A percentile compares a stretch with the other conserved stretches of the same genome.
Conservation (phyloP, 495 filamentous ascomycete genomes). For the Penicillium waksmanii region DNA sequence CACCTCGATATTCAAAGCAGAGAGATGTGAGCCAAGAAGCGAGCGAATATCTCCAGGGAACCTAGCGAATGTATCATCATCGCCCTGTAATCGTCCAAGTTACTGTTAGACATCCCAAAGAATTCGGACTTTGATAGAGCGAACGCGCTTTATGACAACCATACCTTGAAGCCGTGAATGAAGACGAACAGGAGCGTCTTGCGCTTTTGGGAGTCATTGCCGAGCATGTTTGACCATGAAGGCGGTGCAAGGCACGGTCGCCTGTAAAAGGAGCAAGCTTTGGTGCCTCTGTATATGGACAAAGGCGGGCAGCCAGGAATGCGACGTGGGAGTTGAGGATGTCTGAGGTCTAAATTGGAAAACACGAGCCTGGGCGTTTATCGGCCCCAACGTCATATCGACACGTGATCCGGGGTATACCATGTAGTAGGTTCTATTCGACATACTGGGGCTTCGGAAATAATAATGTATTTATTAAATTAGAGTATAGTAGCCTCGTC, state of each 20-base stretch:
- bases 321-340: not conserved
- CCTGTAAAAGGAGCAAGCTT: not conserved
- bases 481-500: too few relatives aligned
- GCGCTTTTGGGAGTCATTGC: constrained; percentile 59
- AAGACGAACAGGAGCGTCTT: constrained; percentile 91
- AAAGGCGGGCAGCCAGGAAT: not conserved
- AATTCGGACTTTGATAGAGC: not conserved
- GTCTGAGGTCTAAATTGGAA: not conserved
- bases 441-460: not conserved
- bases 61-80: constrained; percentile 81
- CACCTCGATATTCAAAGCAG: constrained; percentile 69
- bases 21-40: constrained; percentile 70
- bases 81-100: constrained; percentile 60
- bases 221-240: constrained; percentile 8
- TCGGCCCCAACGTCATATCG: not conserved
- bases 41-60: constrained; percentile 76
- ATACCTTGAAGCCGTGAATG: constrained; percentile 96
- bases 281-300: not conserved
- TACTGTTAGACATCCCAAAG: not conserved
- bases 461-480: not conserved
- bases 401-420: constrained; percentile 3
- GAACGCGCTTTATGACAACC: constrained; percentile 7
- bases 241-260: constrained; percentile 3
- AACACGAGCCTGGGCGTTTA: not conserved
- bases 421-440: too few relatives aligned